These are phyloP conservation scores for Ziziphus jujuba DNA, from an alignment of 306 rosid genomes.

Conservation along the genomic window DNA sequence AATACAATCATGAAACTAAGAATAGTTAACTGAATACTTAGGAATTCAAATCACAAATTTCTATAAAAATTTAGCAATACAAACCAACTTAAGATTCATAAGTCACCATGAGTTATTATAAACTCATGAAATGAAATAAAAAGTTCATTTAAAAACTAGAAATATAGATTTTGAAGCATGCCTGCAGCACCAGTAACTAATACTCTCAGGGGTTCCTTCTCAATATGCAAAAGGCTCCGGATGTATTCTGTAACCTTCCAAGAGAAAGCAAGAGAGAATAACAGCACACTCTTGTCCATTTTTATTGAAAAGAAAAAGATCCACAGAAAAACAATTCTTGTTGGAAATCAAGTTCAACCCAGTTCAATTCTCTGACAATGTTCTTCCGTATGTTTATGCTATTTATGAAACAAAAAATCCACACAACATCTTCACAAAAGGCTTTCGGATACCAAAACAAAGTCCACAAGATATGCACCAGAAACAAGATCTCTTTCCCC, in stretches of 20 bases:
- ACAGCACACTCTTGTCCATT: conserved; percentile 32
- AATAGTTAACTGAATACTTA: too few species aligned
- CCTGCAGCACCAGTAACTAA: conserved; percentile 91
- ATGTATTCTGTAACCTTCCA: conserved; percentile 66
- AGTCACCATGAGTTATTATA: too few species aligned
- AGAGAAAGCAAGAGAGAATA: conserved; percentile 45
- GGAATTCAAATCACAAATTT: too few species aligned
- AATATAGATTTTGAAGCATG: conserved; percentile 32
- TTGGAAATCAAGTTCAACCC: conserved; percentile 17
- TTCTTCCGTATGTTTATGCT: background rate
- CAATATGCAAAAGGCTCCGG: conserved; percentile 54
- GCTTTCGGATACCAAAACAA: conserved; percentile 52
- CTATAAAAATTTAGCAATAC: too few species aligned
- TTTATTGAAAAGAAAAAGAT: too few species aligned
- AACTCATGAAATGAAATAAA: background rate
- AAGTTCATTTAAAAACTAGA: background rate
- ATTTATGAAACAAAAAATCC: conserved; percentile 29
- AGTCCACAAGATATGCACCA: conserved; percentile 41
- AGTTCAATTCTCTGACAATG: conserved; percentile 26
- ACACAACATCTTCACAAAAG: conserved; percentile 27
- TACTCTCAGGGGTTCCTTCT: conserved; percentile 67
- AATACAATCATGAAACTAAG: too few species aligned
- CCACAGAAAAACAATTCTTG: too few species aligned
- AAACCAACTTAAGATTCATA: too few species aligned
- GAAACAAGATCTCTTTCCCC: conserved; percentile 17